These are phyloP conservation scores for Fomitopsis schrenkii DNA, from an alignment of 1,284 basidiomycete species.

Conservation along the genomic window DNA sequence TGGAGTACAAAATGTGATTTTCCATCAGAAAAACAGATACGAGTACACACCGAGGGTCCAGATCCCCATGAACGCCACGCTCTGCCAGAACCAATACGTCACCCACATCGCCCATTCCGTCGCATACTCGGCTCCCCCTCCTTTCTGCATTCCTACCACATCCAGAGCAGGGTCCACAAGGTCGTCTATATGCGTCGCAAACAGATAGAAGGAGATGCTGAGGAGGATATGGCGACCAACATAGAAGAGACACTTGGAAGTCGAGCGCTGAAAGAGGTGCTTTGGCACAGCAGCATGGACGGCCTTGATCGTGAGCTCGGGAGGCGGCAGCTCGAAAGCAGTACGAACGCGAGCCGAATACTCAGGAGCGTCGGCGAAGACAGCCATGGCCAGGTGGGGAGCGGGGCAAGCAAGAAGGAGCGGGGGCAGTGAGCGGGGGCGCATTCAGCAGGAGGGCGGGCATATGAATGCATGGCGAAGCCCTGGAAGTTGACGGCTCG, in stretches of 20 bases:
- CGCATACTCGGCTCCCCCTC: neutral
- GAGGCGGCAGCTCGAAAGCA: conserved; percentile 32
- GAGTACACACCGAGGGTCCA: conserved; percentile 23
- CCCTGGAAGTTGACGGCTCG: no score
- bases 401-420: no score
- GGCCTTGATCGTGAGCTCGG: conserved; percentile 36
- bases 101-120: conserved; percentile 16
- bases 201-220: conserved; percentile 17
- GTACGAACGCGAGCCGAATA: conserved; percentile 20
- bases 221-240: conserved; percentile 34
- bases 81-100: conserved; percentile 28
- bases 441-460: no score
- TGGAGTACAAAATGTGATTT: no score
- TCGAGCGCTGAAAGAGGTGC: conserved; percentile 52
- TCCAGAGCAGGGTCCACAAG: neutral
- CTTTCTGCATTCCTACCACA: neutral
- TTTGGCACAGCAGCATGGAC: conserved; percentile 44
- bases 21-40: no score
- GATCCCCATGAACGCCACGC: conserved; percentile 23
- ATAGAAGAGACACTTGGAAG: conserved; percentile 32
- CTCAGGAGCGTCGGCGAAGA: conserved; percentile 21
- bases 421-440: no score
- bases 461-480: no score
- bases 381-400: neutral
- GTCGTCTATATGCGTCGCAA: conserved; percentile 20